Conservation (phyloP, 1,139 yeast genomes). For the Saccharomyces hybrid region DNA sequence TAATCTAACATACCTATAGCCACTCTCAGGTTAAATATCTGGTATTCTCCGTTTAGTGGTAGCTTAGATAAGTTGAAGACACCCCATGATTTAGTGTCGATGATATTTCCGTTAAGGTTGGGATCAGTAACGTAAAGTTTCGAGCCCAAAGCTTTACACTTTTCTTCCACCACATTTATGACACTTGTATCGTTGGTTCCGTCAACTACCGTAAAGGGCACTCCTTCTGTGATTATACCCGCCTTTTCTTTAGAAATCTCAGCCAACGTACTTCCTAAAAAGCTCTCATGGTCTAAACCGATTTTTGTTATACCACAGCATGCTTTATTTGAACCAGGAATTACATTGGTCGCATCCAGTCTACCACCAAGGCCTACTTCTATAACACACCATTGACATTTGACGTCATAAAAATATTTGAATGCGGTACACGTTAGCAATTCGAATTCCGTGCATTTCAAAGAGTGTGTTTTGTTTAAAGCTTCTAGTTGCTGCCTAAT, state of each 20-base stretch:
- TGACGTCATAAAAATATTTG: slow-evolving; percentile 52
- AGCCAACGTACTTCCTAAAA: slow-evolving; percentile 56
- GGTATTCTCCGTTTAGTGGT: slow-evolving; percentile 68
- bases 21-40: slow-evolving; percentile 57
- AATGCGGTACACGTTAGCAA: slow-evolving; percentile 76
- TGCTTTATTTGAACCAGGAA: slow-evolving; percentile 37
- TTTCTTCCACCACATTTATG: slow-evolving; percentile 33
- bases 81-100: slow-evolving; percentile 34
- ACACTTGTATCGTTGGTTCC: slow-evolving; percentile 52
- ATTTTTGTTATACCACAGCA: slow-evolving; percentile 76
- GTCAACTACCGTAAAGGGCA: slow-evolving; percentile 61
- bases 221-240: slow-evolving; percentile 60
- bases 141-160: slow-evolving; percentile 28
- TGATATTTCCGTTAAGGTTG: background rate
- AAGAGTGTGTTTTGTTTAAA: slow-evolving; percentile 33
- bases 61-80: slow-evolving; percentile 10
- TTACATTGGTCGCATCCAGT: slow-evolving; percentile 77
- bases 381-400: slow-evolving; percentile 64
- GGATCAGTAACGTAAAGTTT: slow-evolving; percentile 21
- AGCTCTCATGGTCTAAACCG: slow-evolving; percentile 72
- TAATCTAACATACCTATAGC: slow-evolving; percentile 53
- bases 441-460: slow-evolving; percentile 84
- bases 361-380: slow-evolving; percentile 93
- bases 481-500: slow-evolving; percentile 34
- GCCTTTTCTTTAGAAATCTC: slow-evolving; percentile 74